A percentile compares a stretch with the other conserved stretches of the same genome.
These are phyloP conservation scores for Verruconis gallopava DNA, from an alignment of 2,329 filamentous ascomycete genomes.

Conservation along the genomic window DNA sequence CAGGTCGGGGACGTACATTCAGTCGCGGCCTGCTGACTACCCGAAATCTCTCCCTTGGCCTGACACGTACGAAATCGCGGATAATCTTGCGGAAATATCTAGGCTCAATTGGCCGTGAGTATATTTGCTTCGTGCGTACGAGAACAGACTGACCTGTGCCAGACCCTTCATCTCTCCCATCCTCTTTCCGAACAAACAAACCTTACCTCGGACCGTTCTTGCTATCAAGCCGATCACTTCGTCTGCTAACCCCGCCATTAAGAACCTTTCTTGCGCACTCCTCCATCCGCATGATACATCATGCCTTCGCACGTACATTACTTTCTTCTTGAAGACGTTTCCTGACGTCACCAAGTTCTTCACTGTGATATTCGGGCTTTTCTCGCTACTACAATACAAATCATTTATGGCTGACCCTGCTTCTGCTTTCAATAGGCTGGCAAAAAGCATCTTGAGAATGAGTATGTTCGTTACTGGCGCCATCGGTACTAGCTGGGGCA, in stretches of 20 bases:
- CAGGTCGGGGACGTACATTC: slow-evolving; percentile 68
- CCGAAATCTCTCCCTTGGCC: slow-evolving; percentile 62
- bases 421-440: slow-evolving; percentile 50
- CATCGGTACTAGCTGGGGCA: slow-evolving; percentile 79
- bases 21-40: slow-evolving; percentile 55
- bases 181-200: slow-evolving; percentile 58
- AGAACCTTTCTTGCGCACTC: slow-evolving; percentile 73
- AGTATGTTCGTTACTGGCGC: slow-evolving; percentile 67
- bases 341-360: slow-evolving; percentile 67
- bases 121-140: slow-evolving; percentile 3
- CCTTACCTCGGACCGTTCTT: slow-evolving; percentile 52
- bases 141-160: slow-evolving; percentile 14
- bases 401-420: slow-evolving; percentile 57
- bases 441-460: slow-evolving; percentile 58
- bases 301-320: slow-evolving; percentile 74
- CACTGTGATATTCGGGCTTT: slow-evolving; percentile 57
- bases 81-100: slow-evolving; percentile 71
- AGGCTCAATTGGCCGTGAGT: slow-evolving; percentile 70
- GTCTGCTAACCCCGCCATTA: slow-evolving; percentile 76
- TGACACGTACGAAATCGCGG: slow-evolving; percentile 58
- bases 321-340: slow-evolving; percentile 76
- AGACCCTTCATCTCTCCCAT: slow-evolving; percentile 74
- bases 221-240: slow-evolving; percentile 66
- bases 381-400: slow-evolving; percentile 57
- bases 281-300: slow-evolving; percentile 81